Base-by-base conservation (phyloP, 768 basidiomycete genomes). In the Tulasnella sp. region DNA sequence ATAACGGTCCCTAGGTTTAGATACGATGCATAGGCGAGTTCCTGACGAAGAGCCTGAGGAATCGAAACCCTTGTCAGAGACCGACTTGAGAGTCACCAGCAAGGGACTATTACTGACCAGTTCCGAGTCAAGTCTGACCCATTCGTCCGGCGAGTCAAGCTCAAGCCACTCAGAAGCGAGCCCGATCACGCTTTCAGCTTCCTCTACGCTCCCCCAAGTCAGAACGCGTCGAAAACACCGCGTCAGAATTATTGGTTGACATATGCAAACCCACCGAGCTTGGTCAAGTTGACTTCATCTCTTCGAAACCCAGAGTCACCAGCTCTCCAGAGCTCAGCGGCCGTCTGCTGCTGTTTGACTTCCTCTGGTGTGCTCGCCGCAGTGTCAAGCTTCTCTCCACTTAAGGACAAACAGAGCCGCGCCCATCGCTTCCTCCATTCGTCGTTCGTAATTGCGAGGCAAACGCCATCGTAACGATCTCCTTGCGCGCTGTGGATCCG, bases 81-180 rank as follows among this genome's bases (percentile, higher is more conserved):
- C 27, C 29, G 44, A 59, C 42, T 7, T 29, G 49, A 22, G 48
- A 50, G 44, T 11, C 59, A 59, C 50, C 30, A 46, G 53, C 45
- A 44, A 53, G n/a, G n/a, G n/a, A n/a, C n/a, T n/a, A n/a, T n/a
- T 48, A 76, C 86, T 72, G 70, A 92, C 92, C 56, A 94, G 87
- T 72, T 94, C 96, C 46, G 92, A 86, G 68, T 99, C 96, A 66
- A 94, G 90, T 46, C 96, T 81, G 55, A 98, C 84, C 78, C 93
- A 91, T 66, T 92, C 90, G 70, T 97, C 92, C 0, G 80, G 73
- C 7, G 90, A 84, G 71, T 99, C 96, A 41, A 99, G 76, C 69
- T 96, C 91, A 2, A 99, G 77, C 96, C 96, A 99, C 57, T 93
- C 89, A 1, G 92, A 92, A 7, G 87, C 77, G 69, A 96, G 79